Evolutionary conservation across 495 filamentous ascomycete species (phyloP), one percentile per base, ranked within the genome.

Genomic region (Penicillium paxilli): DNA sequence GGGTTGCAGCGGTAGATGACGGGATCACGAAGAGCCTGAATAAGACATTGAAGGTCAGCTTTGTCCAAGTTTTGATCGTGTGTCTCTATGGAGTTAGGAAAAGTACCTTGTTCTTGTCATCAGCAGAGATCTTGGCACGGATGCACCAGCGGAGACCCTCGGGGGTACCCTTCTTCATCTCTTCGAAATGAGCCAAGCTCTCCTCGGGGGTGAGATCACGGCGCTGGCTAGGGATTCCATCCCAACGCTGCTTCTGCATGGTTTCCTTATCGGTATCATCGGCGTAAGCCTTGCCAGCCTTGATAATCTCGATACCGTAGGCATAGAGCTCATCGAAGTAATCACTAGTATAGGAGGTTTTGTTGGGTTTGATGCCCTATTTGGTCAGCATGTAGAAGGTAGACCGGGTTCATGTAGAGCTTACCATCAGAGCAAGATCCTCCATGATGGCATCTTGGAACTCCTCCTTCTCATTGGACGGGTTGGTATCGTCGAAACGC

Each of bases 401-500:
- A 17, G 16, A 37, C 5, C 4, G 16, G 6, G 4, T n/a, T n/a
- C n/a, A 38, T 38, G 30, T 10, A 38, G 16, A 19, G 12, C 35
- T 1, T 38, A 38, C 35, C 82, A 97, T 88, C 23, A 95, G 74
- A 2, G 83, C 84, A 23, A 94, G 79, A 67, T 97, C 92, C 72
- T 92, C 85, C 16, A 96, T 70, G 51, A 97, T 96, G 2, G 90
- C 80, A 73, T 95, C 87, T 59, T 96, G 83, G 74, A 88, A 97
- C 73, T 96, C 92, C 66, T 91, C 80, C 74, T 92, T 93, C 75
- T 97, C 92, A 61, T 96, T 96, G 32, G 85, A 82, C 11, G 92
- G 92, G 71, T 97, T 97, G 41, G 92, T 96, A 63, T 97, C 92
- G 59, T 97, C 92, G 55, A 96, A 91, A 16, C 91, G 86, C 44